These are phyloP conservation scores for Fremontodendron californicum DNA, from an alignment of 345 rosid species.

Conservation along the genomic window DNA sequence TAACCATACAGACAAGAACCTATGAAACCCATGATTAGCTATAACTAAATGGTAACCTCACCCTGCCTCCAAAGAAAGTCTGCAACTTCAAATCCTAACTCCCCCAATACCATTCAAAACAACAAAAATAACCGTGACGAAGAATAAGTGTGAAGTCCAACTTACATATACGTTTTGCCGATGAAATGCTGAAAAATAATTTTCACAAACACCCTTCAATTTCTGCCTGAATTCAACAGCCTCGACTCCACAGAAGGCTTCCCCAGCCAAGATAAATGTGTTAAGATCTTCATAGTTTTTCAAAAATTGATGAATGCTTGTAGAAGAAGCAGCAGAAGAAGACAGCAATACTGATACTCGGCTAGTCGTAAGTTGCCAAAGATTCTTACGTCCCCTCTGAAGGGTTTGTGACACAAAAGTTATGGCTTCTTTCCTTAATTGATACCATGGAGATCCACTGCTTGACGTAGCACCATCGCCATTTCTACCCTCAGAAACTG, in stretches of 20 bases:
- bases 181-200: conserved; percentile 78
- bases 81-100: background rate
- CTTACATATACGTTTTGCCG: conserved; percentile 88
- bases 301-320: conserved; percentile 94
- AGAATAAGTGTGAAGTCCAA: conserved; percentile 17
- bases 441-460: conserved; percentile 90
- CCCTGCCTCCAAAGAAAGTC: background rate
- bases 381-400: conserved; percentile 86
- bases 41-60: background rate
- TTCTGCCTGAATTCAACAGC: conserved; percentile 91
- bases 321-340: conserved; percentile 70
- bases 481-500: conserved; percentile 42
- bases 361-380: conserved; percentile 98
- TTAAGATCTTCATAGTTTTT: conserved; percentile 85
- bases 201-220: conserved; percentile 83
- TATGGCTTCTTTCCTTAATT: conserved; percentile 84
- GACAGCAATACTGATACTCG: conserved; percentile 90
- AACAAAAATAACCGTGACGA: background rate
- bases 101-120: background rate
- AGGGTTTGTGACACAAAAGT: conserved; percentile 81
- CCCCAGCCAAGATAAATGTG: conserved; percentile 89
- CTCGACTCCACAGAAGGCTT: conserved; percentile 92
- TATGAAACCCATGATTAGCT: conserved; percentile 1
- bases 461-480: conserved; percentile 52
- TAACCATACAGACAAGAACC: background rate